A percentile compares a stretch with the other conserved stretches of the same genome.
Evolutionary conservation across 2,329 filamentous ascomycete genomes (phyloP).

Genomic region (Fusarium subglutinans): DNA sequence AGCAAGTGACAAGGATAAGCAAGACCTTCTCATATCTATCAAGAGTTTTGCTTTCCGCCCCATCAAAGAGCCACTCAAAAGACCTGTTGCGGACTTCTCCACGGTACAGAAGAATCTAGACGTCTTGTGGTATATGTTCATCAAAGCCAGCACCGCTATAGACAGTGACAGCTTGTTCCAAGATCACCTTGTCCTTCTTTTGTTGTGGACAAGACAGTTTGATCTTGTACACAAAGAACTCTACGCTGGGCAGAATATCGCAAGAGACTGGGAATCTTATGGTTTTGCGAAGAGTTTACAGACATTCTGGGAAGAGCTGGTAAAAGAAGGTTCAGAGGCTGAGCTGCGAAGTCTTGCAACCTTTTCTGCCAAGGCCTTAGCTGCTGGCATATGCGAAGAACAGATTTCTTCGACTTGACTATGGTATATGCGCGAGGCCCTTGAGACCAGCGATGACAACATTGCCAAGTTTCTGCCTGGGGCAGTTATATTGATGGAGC

Average conservation of each 20-base stretch:
- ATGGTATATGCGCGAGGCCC: constrained; percentile 1
- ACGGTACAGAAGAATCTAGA: not conserved
- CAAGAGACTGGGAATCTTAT: not conserved
- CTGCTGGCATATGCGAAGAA: not conserved
- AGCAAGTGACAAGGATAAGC: not conserved
- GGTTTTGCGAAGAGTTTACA: constrained; percentile 1
- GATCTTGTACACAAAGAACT: not conserved
- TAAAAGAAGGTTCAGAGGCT: not conserved
- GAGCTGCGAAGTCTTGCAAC: not conserved
- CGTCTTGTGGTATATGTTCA: not conserved
- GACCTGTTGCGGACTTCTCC: not conserved
- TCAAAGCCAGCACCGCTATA: not conserved
- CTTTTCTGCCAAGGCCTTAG: constrained; percentile 2
- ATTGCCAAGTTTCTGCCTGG: not conserved
- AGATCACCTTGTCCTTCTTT: not conserved
- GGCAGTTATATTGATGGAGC: not conserved
- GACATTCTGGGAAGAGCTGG: not conserved
- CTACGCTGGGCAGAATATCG: not conserved
- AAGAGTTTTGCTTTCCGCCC: not conserved
- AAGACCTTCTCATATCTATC: not conserved
- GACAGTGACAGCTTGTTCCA: not conserved
- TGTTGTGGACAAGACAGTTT: constrained; percentile 2
- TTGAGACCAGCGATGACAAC: not conserved
- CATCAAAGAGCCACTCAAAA: not conserved
- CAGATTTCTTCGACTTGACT: not conserved